phyloP scores from a whole-genome alignment of 306 rosid genomes.

The Pyrus communis region DNA sequence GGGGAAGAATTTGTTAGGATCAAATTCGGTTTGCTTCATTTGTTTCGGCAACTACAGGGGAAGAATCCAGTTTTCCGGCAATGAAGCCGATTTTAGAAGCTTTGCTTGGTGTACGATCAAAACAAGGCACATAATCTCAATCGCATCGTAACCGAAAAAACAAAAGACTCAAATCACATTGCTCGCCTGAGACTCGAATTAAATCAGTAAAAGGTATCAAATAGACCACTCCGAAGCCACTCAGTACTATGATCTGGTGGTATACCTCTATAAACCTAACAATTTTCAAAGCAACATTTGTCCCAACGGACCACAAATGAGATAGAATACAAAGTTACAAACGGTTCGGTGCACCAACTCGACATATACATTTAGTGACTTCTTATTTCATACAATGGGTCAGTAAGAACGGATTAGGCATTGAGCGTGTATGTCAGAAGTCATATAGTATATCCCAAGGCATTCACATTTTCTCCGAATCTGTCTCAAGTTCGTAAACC shows the following conservation, averaged over 20 bases:
- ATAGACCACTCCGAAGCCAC: not conserved
- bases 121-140: not conserved
- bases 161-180: not conserved
- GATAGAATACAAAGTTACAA: not conserved
- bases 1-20: no score
- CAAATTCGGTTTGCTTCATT: no score
- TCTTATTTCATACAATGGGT: slow-evolving; percentile 43
- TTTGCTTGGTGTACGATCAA: no score
- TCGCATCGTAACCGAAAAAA: not conserved
- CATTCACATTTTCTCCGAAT: slow-evolving; percentile 32
- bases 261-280: not conserved
- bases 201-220: not conserved
- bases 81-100: not conserved
- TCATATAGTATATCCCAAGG: slow-evolving; percentile 32
- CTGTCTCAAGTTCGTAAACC: slow-evolving; percentile 35
- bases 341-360: slow-evolving; percentile 8
- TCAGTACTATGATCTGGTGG: no score
- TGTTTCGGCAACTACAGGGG: no score
- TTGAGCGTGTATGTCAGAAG: slow-evolving; percentile 27
- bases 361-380: slow-evolving; percentile 18
- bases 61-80: no score
- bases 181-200: not conserved
- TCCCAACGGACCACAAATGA: not conserved
- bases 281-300: not conserved
- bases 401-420: slow-evolving; percentile 31